Percentiles rank a stretch among this genome's conserved stretches.
Conservation (phyloP, 352 stramenopile genomes). For the Thalassiosira exigua region DNA sequence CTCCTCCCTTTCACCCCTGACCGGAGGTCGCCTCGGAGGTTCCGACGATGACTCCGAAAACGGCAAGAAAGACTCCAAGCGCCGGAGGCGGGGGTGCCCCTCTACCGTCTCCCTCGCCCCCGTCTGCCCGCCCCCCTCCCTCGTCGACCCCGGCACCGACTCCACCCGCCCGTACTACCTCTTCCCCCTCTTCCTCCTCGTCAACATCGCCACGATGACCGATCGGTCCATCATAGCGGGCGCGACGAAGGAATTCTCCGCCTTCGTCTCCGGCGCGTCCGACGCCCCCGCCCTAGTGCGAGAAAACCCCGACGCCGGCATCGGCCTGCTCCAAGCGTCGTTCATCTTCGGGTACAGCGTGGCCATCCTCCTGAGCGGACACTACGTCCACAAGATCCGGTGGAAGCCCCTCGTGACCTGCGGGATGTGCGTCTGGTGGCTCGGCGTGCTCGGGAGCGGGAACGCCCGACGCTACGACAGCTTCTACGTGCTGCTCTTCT, state of each 20-base stretch:
- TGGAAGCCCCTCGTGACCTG: constrained; percentile 91
- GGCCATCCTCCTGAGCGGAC: constrained; percentile 90
- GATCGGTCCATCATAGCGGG: constrained; percentile 95
- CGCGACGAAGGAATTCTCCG: constrained; percentile 90
- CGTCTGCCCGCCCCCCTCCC: constrained; percentile 12
- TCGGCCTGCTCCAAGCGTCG: constrained; percentile 80
- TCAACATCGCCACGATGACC: constrained; percentile 93
- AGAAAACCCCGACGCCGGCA: constrained; percentile 64
- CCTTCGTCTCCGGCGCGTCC: constrained; percentile 89
- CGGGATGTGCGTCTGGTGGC: constrained; percentile 90
- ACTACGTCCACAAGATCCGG: constrained; percentile 88
- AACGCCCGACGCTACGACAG: constrained; percentile 85
- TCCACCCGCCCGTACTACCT: constrained; percentile 52
- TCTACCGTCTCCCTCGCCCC: neutral
- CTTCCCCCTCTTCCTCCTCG: constrained; percentile 51
- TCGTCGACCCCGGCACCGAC: constrained; percentile 23
- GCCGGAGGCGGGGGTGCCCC: neutral
- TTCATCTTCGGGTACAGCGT: constrained; percentile 94
- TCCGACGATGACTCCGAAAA: neutral
- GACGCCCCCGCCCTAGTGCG: constrained; percentile 81
- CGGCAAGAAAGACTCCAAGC: neutral
- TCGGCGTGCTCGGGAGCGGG: constrained; percentile 89
- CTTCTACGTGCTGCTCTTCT: constrained; percentile 90
- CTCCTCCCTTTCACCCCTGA: neutral
- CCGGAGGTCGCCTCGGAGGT: neutral